Evolutionary conservation across 176 grass and related monocot species (phyloP), one percentile per base, ranked within the genome.

Genomic region (Oryza brachyantha): DNA sequence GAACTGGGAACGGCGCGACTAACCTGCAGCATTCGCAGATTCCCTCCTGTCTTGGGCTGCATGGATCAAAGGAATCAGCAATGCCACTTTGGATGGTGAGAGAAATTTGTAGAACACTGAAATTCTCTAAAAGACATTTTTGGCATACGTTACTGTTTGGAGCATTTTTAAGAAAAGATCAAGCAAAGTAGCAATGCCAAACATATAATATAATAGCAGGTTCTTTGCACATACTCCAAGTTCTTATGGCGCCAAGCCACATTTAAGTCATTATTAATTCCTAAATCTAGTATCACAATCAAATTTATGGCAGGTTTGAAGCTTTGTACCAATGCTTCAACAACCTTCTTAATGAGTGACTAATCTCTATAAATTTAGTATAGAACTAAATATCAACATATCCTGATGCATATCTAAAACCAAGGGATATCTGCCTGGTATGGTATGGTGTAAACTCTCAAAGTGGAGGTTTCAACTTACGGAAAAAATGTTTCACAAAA

Each of bases 1-100:
- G 14, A 46, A 46, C 43, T 46, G 43, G 13, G 43, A 1, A 46
- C 0, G 14, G 13, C 4, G 43, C 43, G 43, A 46, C 43, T 13
- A 46, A 46, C 14, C 13, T 26, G 13, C 43, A n/a, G 34, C 60
- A 58, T 58, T 70, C 26, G 1, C n/a, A n/a, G n/a, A n/a, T n/a
- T n/a, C n/a, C n/a, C n/a, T n/a, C 28, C 76, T 55, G 36, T 74
- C 68, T 59, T 79, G n/a, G 0, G 10, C 84, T 74, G 69, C 76
- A 74, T 35, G 43, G 68, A 43, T 66, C 68, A 58, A 42, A 25
- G 27, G 17, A 32, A 77, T 77, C 38, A 77, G 73, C 38, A n/a
- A n/a, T n/a, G n/a, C n/a, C n/a, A n/a, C n/a, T n/a, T n/a, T n/a
- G n/a, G n/a, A n/a, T n/a, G n/a, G n/a, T n/a, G n/a, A n/a, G n/a